phyloP scores from a whole-genome alignment of 2,329 filamentous ascomycete species.

The Aureobasidium sp. region DNA sequence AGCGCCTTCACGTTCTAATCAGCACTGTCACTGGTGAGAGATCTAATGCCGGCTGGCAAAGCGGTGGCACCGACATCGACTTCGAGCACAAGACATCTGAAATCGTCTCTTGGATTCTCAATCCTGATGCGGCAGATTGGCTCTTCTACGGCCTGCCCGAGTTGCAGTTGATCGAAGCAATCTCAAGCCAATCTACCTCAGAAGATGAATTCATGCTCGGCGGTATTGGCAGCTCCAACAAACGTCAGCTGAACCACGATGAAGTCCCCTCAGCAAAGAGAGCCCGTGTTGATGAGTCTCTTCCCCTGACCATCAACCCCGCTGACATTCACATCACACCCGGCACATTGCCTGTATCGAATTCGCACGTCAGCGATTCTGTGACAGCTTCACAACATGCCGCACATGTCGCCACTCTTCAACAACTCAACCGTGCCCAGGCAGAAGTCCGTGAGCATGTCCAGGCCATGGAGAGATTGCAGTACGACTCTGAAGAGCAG shows the following conservation, averaged over 20 bases:
- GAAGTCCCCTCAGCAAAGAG: conserved; percentile 19
- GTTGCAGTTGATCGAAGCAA: conserved; percentile 4
- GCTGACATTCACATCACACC: conserved; percentile 29
- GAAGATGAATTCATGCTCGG: neutral
- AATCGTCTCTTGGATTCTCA: conserved; percentile 21
- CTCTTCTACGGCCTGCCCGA: conserved; percentile 13
- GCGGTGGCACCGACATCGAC: conserved; percentile 19
- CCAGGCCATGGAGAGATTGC: conserved; percentile 24
- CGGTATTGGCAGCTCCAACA: neutral
- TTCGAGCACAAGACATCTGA: conserved; percentile 23
- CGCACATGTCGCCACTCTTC: neutral
- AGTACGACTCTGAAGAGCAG: conserved; percentile 28
- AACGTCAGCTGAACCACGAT: conserved; percentile 8
- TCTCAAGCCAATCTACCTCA: conserved; percentile 2
- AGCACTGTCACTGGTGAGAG: conserved; percentile 29
- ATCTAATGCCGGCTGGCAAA: conserved; percentile 26
- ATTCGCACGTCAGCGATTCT: conserved; percentile 34
- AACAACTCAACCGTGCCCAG: neutral
- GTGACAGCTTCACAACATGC: conserved; percentile 20
- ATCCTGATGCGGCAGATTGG: conserved; percentile 16
- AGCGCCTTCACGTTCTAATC: conserved; percentile 30
- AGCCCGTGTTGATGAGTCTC: conserved; percentile 18
- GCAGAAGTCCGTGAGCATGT: conserved; percentile 22
- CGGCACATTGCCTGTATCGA: neutral
- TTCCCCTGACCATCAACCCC: conserved; percentile 25